Evolutionary conservation across 495 filamentous ascomycete genomes (phyloP), one percentile per base, ranked within the genome.

Genomic region (Aspergillus haitiensis): DNA sequence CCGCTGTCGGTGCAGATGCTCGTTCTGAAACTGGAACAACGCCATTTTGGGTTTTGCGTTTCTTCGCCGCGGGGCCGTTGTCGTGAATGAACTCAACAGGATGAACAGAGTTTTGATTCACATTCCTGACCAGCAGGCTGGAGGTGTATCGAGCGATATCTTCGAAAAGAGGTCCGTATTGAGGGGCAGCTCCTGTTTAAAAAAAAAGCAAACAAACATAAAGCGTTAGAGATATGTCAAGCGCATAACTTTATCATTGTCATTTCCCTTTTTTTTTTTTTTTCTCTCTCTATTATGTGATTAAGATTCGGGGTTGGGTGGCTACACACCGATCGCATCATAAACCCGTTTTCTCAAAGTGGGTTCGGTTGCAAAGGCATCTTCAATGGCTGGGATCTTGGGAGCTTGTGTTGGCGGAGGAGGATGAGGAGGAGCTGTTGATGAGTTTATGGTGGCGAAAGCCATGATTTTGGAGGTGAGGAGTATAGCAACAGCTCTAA

Each of bases 11-110:
- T 27, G 21, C 21, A 27, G 21, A 27, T 27, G 21, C 21, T 27
- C 21, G 21, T 27, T 27, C 21, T 27, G 21, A 27, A 27, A 27
- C 21, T 3, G 21, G 21, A 27, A 27, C 21, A 27, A 27, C 52
- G 61, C 82, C 67, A 75, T 81, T 72, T 63, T 82, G 70, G 76
- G 80, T 67, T 78, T 88, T 76, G 64, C 83, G 70, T 70, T 82
- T 85, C 80, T 86, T 78, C 65, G 72, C 69, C 2, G 70, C 67
- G 16, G 76, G 78, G 35, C 70, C 74, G 10, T 78, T 72, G 9
- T 80, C 69, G 27, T 64, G 52, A 37, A 55, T 36, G 13, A 60
- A 45, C 48, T 58, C 44, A 18, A 62, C 52, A 35, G 68, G 59
- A 55, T 68, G 64, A 49, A 64, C 66, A 18, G 66, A 27, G 1